Evolutionary conservation across 805 yeast genomes (phyloP), one percentile per base, ranked within the genome.

Genomic region (Kodamaea jinghongensis): DNA sequence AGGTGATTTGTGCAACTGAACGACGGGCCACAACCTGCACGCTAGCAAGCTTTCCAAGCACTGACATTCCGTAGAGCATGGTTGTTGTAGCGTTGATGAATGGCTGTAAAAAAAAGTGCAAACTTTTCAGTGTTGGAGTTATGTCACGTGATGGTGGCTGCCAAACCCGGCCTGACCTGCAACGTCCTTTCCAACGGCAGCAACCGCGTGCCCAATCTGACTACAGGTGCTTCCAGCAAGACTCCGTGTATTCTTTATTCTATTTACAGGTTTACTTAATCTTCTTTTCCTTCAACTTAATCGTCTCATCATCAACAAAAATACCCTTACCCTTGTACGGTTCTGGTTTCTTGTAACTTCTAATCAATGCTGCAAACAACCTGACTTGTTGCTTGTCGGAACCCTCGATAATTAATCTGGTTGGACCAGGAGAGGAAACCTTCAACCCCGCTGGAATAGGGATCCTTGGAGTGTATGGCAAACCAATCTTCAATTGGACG

Each of bases 291-390:
- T 93, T 93, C 58, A 91, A 73, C 60, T 80, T 82, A 62, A 93
- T 84, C 36, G 95, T 88, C 70, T 93, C 98, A 56, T 81, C 85
- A 63, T 90, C 86, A 36, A 93, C 83, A 60, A 84, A 93, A 36
- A 93, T 84, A 58, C 99, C 99, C 54, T 95, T 95, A 60, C 99
- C 99, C 70, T 93, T 93, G 65, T 93, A 93, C 28, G 97, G 97
- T 69, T 93, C 99, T 33, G 99, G 99, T 45, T 95, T 95, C 60
- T 86, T 87, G 72, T 79, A 79, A 52, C 78, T 78, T 62, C 98
- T 82, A 49, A 93, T 73, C 42, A 79, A 78, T 11, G 96, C 96
- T 13, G 98, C 99, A 64, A 86, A 88, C 39, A 83, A 73, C 56
- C 79, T 83, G 35, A 93, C 90, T 58, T 83, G 82, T 62, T 90